These are phyloP conservation scores for Ephemerocybe angulata DNA, from an alignment of 768 basidiomycete genomes.

Conservation along the genomic window DNA sequence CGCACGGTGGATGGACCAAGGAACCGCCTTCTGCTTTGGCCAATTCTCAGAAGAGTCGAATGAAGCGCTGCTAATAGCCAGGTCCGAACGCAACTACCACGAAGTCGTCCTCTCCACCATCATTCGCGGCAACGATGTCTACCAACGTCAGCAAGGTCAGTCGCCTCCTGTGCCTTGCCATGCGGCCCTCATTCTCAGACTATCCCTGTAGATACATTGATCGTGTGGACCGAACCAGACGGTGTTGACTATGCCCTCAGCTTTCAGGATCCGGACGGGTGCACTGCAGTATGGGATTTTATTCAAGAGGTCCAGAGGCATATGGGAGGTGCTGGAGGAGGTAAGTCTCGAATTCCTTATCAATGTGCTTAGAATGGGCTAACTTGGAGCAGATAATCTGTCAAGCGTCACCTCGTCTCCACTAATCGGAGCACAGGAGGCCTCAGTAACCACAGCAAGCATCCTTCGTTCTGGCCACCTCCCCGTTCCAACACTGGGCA, in stretches of 20 bases:
- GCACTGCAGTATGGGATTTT: conserved; percentile 96
- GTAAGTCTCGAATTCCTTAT: conserved; percentile 35
- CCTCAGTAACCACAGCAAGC: conserved; percentile 54
- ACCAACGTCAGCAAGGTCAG: conserved; percentile 83
- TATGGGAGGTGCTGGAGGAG: conserved; percentile 59
- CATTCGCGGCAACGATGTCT: conserved; percentile 79
- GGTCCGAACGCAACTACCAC: conserved; percentile 68
- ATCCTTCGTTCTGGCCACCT: conserved; percentile 73
- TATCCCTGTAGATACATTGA: conserved; percentile 74
- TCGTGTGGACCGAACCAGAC: conserved; percentile 97
- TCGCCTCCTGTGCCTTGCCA: conserved; percentile 8
- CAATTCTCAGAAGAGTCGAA: conserved; percentile 74
- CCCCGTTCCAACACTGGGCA: conserved; percentile 72
- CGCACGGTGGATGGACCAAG: conserved; percentile 91
- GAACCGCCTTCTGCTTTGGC: conserved; percentile 94
- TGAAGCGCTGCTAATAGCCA: conserved; percentile 81
- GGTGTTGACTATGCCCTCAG: conserved; percentile 94
- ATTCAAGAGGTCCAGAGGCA: conserved; percentile 89
- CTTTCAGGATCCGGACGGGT: conserved; percentile 95
- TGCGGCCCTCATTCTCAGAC: background rate
- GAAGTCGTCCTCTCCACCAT: conserved; percentile 75
- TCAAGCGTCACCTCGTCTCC: conserved; percentile 58
- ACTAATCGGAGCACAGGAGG: conserved; percentile 50
- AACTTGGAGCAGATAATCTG: conserved; percentile 40
- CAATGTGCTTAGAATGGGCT: conserved; percentile 10